Evolutionary conservation across 106 monocot species (phyloP).

Genomic region (Iris macrosiphon): DNA sequence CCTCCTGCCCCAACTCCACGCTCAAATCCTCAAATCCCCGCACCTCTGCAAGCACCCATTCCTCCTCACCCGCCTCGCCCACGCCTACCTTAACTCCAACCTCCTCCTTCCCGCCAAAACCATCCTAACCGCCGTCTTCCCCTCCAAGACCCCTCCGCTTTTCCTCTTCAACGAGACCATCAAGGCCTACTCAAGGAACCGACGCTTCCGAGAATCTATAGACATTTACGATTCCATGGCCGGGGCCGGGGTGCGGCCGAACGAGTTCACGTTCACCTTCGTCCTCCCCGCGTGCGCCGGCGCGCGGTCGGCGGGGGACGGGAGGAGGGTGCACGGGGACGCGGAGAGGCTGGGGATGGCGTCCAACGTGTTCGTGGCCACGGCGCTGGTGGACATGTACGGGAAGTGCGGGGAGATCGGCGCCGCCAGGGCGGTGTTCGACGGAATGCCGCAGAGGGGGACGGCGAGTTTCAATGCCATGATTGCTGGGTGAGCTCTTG

Average conservation of each 20-base stretch:
- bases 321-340: conserved; percentile 23
- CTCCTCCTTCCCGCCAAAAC: conserved; percentile 2
- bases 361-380: conserved; percentile 31
- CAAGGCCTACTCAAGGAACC: conserved; percentile 15
- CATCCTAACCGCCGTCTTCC: conserved; percentile 19
- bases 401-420: conserved; percentile 29
- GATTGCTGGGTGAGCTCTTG: conserved; percentile 34
- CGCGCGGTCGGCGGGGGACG: conserved; percentile 8
- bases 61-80: conserved; percentile 35
- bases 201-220: conserved; percentile 25
- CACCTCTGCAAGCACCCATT: conserved; percentile 11
- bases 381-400: conserved; percentile 45
- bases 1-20: conserved; percentile 20
- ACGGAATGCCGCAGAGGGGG: conserved; percentile 26
- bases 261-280: conserved; percentile 40
- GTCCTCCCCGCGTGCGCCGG: conserved; percentile 37
- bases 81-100: conserved; percentile 24
- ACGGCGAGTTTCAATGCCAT: conserved; percentile 33
- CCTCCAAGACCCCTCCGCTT: conserved; percentile 13
- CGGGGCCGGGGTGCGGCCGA: conserved; percentile 19
- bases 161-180: conserved; percentile 44
- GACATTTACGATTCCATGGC: conserved; percentile 23
- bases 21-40: conserved; percentile 18
- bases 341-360: conserved; percentile 14
- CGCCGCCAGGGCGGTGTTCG: conserved; percentile 27